Conservation (phyloP, 1,284 basidiomycete species). For the Pseudozyma sp. region DNA sequence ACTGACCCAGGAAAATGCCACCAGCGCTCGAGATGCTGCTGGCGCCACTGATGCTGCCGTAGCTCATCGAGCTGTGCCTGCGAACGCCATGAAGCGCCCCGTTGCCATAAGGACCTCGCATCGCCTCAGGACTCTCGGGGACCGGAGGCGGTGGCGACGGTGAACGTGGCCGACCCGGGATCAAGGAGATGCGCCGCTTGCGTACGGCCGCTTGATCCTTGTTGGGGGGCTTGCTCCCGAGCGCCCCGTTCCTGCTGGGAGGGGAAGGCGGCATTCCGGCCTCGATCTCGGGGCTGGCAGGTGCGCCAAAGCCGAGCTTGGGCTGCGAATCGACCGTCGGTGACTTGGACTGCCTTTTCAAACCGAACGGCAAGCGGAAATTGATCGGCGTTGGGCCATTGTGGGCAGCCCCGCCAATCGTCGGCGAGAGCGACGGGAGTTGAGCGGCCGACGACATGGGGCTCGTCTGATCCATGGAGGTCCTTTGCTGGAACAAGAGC, state of each 20-base stretch:
- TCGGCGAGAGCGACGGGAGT: slow-evolving; percentile 17
- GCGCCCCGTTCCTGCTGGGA: slow-evolving; percentile 3
- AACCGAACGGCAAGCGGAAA: slow-evolving; percentile 57
- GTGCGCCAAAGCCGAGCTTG: slow-evolving; percentile 11
- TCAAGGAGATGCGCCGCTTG: slow-evolving; percentile 52
- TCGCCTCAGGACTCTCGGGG: slow-evolving; percentile 10
- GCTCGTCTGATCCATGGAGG: slow-evolving; percentile 46
- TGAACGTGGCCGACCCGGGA: slow-evolving; percentile 41
- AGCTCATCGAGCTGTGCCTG: slow-evolving; percentile 53
- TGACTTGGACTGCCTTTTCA: slow-evolving; percentile 39
- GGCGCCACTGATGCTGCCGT: slow-evolving; percentile 46
- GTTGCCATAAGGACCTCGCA: slow-evolving; percentile 27
- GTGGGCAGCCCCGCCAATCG: slow-evolving; percentile 12
- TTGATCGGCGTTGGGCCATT: slow-evolving; percentile 26
- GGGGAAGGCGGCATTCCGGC: slow-evolving; percentile 15
- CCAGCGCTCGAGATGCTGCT: slow-evolving; percentile 50
- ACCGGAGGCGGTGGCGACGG: slow-evolving; percentile 23
- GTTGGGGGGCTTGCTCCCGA: slow-evolving; percentile 19
- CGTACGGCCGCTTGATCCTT: slow-evolving; percentile 31
- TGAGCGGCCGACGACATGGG: slow-evolving; percentile 34
- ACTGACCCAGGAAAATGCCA: slow-evolving; percentile 21
- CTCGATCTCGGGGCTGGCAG: slow-evolving; percentile 19
- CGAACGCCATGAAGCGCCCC: slow-evolving; percentile 21
- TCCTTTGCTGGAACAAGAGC: slow-evolving; percentile 53
- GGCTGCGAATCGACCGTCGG: slow-evolving; percentile 20